phyloP scores from a whole-genome alignment of 257 asterid species.

The Plantago elongata region DNA sequence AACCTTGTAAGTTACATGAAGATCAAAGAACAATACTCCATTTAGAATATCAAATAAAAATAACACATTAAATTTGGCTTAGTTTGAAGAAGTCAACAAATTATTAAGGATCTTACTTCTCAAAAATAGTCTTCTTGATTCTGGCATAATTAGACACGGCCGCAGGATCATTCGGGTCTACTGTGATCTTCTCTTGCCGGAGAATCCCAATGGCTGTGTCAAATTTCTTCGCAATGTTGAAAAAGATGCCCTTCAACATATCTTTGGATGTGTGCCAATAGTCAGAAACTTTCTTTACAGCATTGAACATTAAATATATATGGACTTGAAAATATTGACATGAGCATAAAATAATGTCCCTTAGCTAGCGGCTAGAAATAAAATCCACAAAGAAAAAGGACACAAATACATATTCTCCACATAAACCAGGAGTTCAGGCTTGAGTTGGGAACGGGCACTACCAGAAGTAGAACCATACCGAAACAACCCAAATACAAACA shows the following conservation, averaged over 20 bases:
- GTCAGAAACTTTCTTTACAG: constrained; percentile 27
- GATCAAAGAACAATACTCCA: neutral
- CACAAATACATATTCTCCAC: too few species aligned
- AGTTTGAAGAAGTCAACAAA: neutral
- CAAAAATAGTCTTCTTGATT: constrained; percentile 74
- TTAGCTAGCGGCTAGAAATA: too few species aligned
- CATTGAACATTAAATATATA: constrained; percentile 1
- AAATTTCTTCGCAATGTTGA: constrained; percentile 82
- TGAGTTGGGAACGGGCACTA: too few species aligned
- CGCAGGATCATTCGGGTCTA: constrained; percentile 85
- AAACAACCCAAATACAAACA: too few species aligned
- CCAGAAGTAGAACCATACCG: too few species aligned
- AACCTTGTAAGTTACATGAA: neutral
- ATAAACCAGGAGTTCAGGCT: too few species aligned
- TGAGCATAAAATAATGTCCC: neutral
- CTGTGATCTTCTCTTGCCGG: constrained; percentile 79
- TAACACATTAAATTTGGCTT: too few species aligned
- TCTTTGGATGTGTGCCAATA: constrained; percentile 48
- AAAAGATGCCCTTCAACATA: constrained; percentile 87
- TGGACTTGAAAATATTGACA: neutral
- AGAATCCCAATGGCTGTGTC: constrained; percentile 83
- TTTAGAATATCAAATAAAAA: too few species aligned
- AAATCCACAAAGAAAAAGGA: too few species aligned
- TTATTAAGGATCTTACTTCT: constrained; percentile 52
- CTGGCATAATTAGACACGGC: constrained; percentile 85